Conservation (phyloP, 306 rosid genomes). For the Inga leiocalycina region DNA sequence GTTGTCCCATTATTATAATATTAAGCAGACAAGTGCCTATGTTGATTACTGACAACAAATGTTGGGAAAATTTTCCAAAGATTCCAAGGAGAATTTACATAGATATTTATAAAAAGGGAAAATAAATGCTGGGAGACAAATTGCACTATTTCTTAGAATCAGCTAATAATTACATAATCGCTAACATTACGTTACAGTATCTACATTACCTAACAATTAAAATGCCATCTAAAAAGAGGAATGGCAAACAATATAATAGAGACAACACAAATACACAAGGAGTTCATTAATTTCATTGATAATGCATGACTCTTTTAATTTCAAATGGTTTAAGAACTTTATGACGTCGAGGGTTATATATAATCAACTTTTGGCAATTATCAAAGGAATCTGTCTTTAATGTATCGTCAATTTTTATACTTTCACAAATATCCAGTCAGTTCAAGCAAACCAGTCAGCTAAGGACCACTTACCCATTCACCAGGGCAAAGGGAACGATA, state of each 20-base stretch:
- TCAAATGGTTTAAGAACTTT: conserved; percentile 15
- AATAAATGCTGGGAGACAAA: background rate
- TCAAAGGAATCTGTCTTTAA: background rate
- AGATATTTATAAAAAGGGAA: background rate
- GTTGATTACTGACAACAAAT: background rate
- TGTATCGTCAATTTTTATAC: conserved; percentile 17
- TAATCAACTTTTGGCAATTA: conserved; percentile 12
- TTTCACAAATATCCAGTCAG: conserved; percentile 1
- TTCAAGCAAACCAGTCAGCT: conserved; percentile 21
- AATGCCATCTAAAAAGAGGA: background rate
- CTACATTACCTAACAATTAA: background rate
- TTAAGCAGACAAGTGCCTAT: background rate
- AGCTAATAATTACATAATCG: background rate
- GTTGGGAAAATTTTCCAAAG: background rate
- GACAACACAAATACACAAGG: background rate
- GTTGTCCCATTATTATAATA: background rate
- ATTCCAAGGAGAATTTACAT: background rate
- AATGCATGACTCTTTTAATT: background rate
- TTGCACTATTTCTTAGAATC: background rate
- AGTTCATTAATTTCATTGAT: conserved; percentile 9
- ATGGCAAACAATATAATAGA: background rate
- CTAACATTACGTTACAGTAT: background rate
- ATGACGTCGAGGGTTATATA: conserved; percentile 13
- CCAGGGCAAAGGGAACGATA: conserved; percentile 94
- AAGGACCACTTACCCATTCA: conserved; percentile 82